Conservation (phyloP, 352 stramenopile genomes). For the Phytopythium cucurbitacearum region DNA sequence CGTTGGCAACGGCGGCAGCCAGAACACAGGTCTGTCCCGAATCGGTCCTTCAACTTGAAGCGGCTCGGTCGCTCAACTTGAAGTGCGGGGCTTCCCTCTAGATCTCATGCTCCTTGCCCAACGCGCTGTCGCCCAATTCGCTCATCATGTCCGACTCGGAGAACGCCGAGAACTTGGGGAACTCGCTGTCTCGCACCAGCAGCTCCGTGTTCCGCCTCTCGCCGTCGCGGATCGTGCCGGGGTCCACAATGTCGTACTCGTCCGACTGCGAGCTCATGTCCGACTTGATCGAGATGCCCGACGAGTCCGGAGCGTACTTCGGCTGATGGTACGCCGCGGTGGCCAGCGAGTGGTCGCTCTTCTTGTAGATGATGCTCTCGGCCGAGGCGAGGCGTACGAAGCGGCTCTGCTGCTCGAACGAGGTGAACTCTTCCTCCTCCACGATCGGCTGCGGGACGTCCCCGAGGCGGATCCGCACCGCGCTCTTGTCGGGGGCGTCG, state of each 20-base stretch:
- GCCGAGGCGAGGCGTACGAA: constrained; percentile 6
- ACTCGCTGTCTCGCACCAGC: constrained; percentile 48
- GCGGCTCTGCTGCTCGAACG: constrained; percentile 5
- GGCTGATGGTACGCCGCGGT: too few relatives aligned
- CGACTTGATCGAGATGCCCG: constrained; percentile 19
- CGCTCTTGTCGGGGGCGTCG: background rate
- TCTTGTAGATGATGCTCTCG: constrained; percentile 9
- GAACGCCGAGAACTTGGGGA: constrained; percentile 62
- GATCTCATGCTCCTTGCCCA: background rate
- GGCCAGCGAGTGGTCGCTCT: background rate
- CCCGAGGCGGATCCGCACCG: background rate
- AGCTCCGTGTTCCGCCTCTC: constrained; percentile 69
- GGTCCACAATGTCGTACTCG: constrained; percentile 77
- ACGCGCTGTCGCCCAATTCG: constrained; percentile 13
- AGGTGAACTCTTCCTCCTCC: constrained; percentile 7
- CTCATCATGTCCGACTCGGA: constrained; percentile 32
- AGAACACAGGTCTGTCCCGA: too few relatives aligned
- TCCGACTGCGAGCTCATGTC: constrained; percentile 21
- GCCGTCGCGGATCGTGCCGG: constrained; percentile 42
- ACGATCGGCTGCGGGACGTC: constrained; percentile 2
- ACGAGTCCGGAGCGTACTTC: constrained; percentile 10
- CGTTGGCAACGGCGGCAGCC: too few relatives aligned
- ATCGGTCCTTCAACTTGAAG: too few relatives aligned
- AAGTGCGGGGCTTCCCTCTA: background rate
- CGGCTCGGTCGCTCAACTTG: constrained; percentile 1